Evolutionary conservation across 2,329 filamentous ascomycete species (phyloP).

Genomic region (Aureobasidium subglaciale): DNA sequence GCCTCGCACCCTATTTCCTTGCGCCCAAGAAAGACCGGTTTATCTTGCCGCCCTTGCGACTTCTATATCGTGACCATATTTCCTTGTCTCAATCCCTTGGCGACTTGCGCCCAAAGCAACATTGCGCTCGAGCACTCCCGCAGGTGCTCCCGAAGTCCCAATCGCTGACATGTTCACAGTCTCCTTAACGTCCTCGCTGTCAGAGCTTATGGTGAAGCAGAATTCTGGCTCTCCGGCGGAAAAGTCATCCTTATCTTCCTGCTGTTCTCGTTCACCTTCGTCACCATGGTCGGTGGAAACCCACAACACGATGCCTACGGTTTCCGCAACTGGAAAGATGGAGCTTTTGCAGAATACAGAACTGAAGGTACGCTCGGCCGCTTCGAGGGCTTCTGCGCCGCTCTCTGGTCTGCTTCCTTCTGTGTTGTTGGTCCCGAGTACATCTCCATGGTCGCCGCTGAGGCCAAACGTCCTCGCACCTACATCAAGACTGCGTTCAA

Average conservation of each 20-base stretch:
- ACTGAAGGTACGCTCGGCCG: neutral
- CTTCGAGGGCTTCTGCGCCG: constrained; percentile 31
- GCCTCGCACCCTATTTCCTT: constrained; percentile 8
- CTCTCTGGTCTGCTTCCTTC: constrained; percentile 36
- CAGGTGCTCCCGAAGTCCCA: neutral
- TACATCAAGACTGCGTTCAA: constrained; percentile 44
- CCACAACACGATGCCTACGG: constrained; percentile 32
- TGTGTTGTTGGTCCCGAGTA: constrained; percentile 43
- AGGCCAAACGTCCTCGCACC: constrained; percentile 39
- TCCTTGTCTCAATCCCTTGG: neutral
- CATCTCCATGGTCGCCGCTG: constrained; percentile 43
- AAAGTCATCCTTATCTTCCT: constrained; percentile 33
- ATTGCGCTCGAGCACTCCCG: neutral
- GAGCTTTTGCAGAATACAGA: constrained; percentile 25
- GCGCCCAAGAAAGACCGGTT: neutral
- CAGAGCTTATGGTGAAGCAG: constrained; percentile 38
- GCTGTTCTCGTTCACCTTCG: constrained; percentile 28
- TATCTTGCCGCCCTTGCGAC: neutral
- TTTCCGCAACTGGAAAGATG: constrained; percentile 35
- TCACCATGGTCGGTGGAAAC: constrained; percentile 27
- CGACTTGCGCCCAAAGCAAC: constrained; percentile 7
- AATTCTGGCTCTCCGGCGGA: constrained; percentile 40
- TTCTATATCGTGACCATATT: neutral
- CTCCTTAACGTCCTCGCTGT: constrained; percentile 40
- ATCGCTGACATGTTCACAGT: constrained; percentile 13